A percentile compares a stretch with the other conserved stretches of the same genome.
Evolutionary conservation across 768 basidiomycete genomes (phyloP).

Genomic region (Infundibulicybe gibba): DNA sequence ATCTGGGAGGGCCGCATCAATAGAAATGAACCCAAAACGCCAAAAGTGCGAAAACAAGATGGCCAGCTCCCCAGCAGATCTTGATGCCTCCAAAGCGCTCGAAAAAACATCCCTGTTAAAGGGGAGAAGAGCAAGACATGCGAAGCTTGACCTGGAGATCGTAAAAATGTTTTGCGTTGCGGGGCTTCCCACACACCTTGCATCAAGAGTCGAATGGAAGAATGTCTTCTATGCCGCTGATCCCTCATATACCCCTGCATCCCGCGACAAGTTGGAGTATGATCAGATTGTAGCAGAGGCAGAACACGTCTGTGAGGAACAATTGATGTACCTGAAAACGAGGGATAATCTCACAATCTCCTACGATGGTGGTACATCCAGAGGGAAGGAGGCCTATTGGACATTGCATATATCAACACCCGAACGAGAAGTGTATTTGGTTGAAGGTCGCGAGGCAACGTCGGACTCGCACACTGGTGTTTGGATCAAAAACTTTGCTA

Average conservation of each 20-base stretch:
- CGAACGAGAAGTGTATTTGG: constrained; percentile 19
- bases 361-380: constrained; percentile 25
- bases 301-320: constrained; percentile 6
- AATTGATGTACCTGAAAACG: constrained; percentile 6
- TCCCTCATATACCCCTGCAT: too few relatives aligned
- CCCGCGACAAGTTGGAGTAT: constrained; percentile 13
- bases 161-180: constrained; percentile 11
- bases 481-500: constrained; percentile 16
- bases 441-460: constrained; percentile 20
- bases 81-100: too few relatives aligned
- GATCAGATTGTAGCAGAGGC: constrained; percentile 12
- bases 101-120: too few relatives aligned
- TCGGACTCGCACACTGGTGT: constrained; percentile 20
- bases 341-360: constrained; percentile 15
- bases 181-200: constrained; percentile 11
- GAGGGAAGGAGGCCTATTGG: constrained; percentile 19
- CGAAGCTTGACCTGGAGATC: constrained; percentile 7
- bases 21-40: too few relatives aligned
- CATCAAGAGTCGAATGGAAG: constrained; percentile 8
- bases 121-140: constrained; percentile 3
- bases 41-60: too few relatives aligned
- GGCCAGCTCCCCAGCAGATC: too few relatives aligned
- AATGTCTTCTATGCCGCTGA: constrained; percentile 5
- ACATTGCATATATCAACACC: constrained; percentile 26
- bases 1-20: too few relatives aligned